Evolutionary conservation across 2,329 filamentous ascomycete species (phyloP), one percentile per base, ranked within the genome.

Genomic region (Aspergillus felis): DNA sequence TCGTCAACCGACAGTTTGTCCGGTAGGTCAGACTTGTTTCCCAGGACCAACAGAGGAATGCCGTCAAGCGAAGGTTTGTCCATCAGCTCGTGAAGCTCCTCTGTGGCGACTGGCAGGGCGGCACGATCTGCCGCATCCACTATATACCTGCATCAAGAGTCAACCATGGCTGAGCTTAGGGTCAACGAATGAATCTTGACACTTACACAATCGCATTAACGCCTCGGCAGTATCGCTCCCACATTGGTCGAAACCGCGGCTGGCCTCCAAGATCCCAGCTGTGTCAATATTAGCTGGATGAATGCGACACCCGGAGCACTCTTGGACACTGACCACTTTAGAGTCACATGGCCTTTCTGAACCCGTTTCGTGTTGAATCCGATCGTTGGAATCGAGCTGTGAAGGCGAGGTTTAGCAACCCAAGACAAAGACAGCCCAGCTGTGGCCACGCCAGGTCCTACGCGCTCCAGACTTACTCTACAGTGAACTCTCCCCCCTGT

Each of bases 291-390:
- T 57, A 68, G 63, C 50, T 55, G 60, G 46, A 57, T 55, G 53
- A 32, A 48, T 28, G 50, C 35, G 10, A 46, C 27, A 29, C 41
- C 52, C 24, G 28, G 46, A 53, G 9, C 25, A 44, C 52, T 55
- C 27, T 25, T 28, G 20, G 50, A 49, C 9, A 77, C 82, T 73
- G 74, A 87, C 85, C 94, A 99, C 79, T 97, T 97, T 70, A 99
- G 83, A 68, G 94, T 96, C 74, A 99, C 94, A 84, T 97, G 93
- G 67, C 94, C 94, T 72, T 94, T 93, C 79, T 97, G 92, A 68
- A 99, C 92, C 66, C 90, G 88, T 83, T 97, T 97, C 87, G 97
- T 96, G 77, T 97, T 99, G 82, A 97, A 97, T 64, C 94, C 94
- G 69, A 99, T 93, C 17, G 94, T 99, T 61, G 94, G 94, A 75